A percentile compares a stretch with the other conserved stretches of the same genome.
Conservation (phyloP, 2,329 filamentous ascomycete genomes). For the Neonectria punicea region DNA sequence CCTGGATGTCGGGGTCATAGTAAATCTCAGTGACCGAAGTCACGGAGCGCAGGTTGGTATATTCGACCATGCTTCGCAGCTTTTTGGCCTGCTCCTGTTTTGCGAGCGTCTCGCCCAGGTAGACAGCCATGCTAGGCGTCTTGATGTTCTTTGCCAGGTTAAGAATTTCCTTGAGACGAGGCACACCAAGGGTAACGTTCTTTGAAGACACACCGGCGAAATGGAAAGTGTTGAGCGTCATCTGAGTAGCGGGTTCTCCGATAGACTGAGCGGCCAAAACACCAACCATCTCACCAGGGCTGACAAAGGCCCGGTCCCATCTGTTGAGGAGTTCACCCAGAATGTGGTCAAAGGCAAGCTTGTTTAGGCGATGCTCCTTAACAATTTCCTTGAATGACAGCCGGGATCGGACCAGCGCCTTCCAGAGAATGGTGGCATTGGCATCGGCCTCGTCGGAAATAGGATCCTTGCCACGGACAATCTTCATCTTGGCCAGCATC, state of each 20-base stretch:
- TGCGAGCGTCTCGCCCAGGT: conserved; percentile 72
- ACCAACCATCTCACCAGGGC: conserved; percentile 98
- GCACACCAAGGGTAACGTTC: conserved; percentile 99
- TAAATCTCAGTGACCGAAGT: conserved; percentile 95
- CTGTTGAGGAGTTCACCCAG: conserved; percentile 90
- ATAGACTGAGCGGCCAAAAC: conserved; percentile 98
- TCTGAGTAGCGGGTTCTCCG: conserved; percentile 97
- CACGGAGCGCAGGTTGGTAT: conserved; percentile 91
- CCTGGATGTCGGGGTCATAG: conserved; percentile 91
- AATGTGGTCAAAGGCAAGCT: conserved; percentile 91
- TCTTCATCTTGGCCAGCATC: conserved; percentile 79
- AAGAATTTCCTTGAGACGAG: conserved; percentile 98
- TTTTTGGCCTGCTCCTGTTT: conserved; percentile 85
- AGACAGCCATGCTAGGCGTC: conserved; percentile 96
- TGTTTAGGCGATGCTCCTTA: conserved; percentile 85
- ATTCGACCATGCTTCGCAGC: conserved; percentile 89
- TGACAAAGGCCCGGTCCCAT: conserved; percentile 86
- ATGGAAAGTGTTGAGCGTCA: conserved; percentile 99
- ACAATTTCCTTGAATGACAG: conserved; percentile 94
- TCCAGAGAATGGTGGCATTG: conserved; percentile 91
- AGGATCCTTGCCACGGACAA: conserved; percentile 85
- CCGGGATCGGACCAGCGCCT: conserved; percentile 87
- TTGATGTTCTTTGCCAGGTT: conserved; percentile 99
- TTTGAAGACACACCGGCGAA: conserved; percentile 99
- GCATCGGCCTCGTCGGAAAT: conserved; percentile 88